Percentiles rank a stretch among this genome's conserved stretches.
phyloP scores from a whole-genome alignment of 2,329 filamentous ascomycete genomes.

The Teratosphaeria pseudoeucalypti region DNA sequence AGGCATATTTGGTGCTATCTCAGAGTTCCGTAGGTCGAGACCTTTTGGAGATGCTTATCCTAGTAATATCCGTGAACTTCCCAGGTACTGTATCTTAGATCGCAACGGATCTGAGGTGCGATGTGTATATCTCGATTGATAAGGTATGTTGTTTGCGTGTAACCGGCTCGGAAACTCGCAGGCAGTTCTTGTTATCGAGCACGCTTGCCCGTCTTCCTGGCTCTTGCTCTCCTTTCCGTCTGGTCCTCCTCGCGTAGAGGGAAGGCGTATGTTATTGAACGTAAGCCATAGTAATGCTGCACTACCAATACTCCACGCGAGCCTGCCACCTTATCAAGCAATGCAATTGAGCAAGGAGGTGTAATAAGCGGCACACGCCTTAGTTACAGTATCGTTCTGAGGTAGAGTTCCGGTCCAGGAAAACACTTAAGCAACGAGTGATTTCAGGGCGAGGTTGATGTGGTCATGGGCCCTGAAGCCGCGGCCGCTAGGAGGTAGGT shows the following conservation, averaged over 20 bases:
- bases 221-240: neutral
- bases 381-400: neutral
- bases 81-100: neutral
- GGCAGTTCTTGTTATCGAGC: conserved; percentile 12
- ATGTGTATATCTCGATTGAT: neutral
- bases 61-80: neutral
- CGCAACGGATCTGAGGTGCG: neutral
- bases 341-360: neutral
- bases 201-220: conserved; percentile 7
- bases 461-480: neutral
- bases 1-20: conserved; percentile 40
- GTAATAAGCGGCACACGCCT: neutral
- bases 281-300: neutral
- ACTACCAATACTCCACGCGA: neutral
- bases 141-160: neutral
- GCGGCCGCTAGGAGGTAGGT: no score
- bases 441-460: neutral
- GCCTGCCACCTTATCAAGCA: neutral
- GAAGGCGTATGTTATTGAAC: conserved; percentile 18
- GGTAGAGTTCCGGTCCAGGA: neutral
- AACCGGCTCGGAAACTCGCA: neutral
- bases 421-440: neutral
- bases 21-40: neutral
- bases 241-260: conserved; percentile 4
- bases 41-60: neutral